phyloP scores from a whole-genome alignment of 1,139 yeast species.

The Yamadazyma diospyri region DNA sequence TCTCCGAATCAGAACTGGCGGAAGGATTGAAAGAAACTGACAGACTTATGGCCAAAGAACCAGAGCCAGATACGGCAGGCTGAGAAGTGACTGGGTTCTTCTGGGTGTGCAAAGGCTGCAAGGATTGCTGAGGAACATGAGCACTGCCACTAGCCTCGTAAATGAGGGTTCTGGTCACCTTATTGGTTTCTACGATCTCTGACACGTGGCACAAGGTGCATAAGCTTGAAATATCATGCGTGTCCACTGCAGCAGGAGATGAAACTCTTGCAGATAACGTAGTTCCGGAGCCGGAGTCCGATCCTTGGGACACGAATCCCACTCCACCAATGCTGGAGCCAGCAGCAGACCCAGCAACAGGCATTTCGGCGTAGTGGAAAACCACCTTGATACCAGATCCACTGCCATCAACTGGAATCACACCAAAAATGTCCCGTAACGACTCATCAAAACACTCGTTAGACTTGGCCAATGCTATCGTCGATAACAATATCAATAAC shows the following conservation, averaged over 20 bases:
- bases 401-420: not conserved
- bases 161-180: conserved; percentile 1
- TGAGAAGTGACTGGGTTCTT: conserved; percentile 8
- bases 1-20: no score
- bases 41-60: no score
- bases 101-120: conserved; percentile 4
- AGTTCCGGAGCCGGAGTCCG: conserved; percentile 1
- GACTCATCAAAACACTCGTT: conserved; percentile 7
- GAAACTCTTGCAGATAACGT: conserved; percentile 3
- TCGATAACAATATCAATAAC: conserved; percentile 1
- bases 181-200: conserved; percentile 5
- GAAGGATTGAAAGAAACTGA: no score
- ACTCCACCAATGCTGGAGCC: not conserved
- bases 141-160: conserved; percentile 5
- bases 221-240: conserved; percentile 3
- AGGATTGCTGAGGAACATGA: conserved; percentile 4
- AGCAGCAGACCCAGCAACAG: not conserved
- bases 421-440: conserved; percentile 6
- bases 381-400: conserved; percentile 9
- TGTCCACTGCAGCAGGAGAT: conserved; percentile 1
- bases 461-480: not conserved
- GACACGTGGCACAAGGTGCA: conserved; percentile 8
- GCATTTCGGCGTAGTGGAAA: conserved; percentile 6
- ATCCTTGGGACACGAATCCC: not conserved
- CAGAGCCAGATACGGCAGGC: no score